A percentile compares a stretch with the other conserved stretches of the same genome.
phyloP scores from a whole-genome alignment of 225 moss, liverwort and hornwort genomes.

The Lunularia cruciata region DNA sequence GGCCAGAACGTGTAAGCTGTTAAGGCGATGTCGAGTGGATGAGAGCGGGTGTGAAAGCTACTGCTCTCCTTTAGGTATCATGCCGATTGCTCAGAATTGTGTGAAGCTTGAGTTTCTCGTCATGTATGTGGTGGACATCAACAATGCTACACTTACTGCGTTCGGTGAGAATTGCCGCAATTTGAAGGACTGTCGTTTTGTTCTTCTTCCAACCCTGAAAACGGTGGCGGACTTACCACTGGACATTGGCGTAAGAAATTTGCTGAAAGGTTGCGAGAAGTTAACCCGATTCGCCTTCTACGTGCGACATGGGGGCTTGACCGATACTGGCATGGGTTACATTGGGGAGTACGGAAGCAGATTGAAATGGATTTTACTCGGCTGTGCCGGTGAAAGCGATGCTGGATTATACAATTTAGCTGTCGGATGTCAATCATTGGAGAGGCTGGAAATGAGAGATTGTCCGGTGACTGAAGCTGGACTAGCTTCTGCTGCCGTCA shows the following conservation, averaged over 20 bases:
- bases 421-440: slow-evolving; percentile 50
- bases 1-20: slow-evolving; percentile 56
- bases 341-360: slow-evolving; percentile 66
- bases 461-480: slow-evolving; percentile 76
- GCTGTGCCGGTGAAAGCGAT: slow-evolving; percentile 80
- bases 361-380: slow-evolving; percentile 75
- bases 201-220: slow-evolving; percentile 39
- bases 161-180: slow-evolving; percentile 60
- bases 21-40: slow-evolving; percentile 72
- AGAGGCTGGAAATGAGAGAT: slow-evolving; percentile 80
- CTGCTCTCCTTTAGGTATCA: slow-evolving; percentile 62
- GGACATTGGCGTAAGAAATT: slow-evolving; percentile 73
- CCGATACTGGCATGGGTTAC: slow-evolving; percentile 70
- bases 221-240: slow-evolving; percentile 60
- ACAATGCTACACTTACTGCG: slow-evolving; percentile 64
- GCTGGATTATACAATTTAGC: slow-evolving; percentile 60
- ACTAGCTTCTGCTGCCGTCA: slow-evolving; percentile 48
- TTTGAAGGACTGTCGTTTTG: slow-evolving; percentile 71
- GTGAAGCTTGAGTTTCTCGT: slow-evolving; percentile 61
- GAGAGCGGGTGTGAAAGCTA: slow-evolving; percentile 58
- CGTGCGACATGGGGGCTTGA: slow-evolving; percentile 66
- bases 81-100: slow-evolving; percentile 73
- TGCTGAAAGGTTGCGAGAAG: slow-evolving; percentile 62
- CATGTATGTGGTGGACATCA: slow-evolving; percentile 60
- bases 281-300: slow-evolving; percentile 70